Conservation (phyloP, 768 basidiomycete species). For the Lentinus tigrinus region DNA sequence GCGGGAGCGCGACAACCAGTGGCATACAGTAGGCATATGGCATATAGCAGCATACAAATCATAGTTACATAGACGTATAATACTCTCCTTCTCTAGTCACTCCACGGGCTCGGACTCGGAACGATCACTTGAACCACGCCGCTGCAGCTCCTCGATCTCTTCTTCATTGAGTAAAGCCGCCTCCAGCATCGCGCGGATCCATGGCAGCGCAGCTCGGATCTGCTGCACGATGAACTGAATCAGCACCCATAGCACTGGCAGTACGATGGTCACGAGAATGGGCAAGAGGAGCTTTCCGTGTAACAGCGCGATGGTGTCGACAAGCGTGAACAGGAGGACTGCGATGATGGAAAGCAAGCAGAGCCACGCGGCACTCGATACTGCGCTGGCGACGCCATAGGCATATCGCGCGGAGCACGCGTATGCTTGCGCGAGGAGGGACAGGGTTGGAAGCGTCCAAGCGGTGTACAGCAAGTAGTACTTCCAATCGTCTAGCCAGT, state of each 20-base stretch:
- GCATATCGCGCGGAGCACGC: too few relatives aligned
- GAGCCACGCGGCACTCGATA: background rate
- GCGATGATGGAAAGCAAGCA: background rate
- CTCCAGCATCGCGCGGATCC: background rate
- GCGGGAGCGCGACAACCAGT: too few relatives aligned
- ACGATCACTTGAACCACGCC: background rate
- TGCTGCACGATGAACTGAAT: background rate
- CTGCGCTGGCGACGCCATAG: too few relatives aligned
- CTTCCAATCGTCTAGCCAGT: too few relatives aligned
- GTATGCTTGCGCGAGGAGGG: too few relatives aligned
- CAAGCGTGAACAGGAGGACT: background rate
- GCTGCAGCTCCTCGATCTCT: background rate
- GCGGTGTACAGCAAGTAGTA: too few relatives aligned
- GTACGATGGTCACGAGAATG: background rate
- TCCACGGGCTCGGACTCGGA: background rate
- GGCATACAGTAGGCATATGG: background rate
- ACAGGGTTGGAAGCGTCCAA: too few relatives aligned
- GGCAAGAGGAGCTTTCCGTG: background rate
- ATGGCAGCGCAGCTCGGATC: background rate
- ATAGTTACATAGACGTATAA: background rate
- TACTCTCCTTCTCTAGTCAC: background rate
- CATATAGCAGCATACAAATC: background rate
- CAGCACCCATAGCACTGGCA: background rate
- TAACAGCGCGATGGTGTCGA: background rate
- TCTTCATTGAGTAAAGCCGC: background rate